Evolutionary conservation across 805 yeast genomes (phyloP), one percentile per base, ranked within the genome.

Genomic region (Maudiozyma bulderi): DNA sequence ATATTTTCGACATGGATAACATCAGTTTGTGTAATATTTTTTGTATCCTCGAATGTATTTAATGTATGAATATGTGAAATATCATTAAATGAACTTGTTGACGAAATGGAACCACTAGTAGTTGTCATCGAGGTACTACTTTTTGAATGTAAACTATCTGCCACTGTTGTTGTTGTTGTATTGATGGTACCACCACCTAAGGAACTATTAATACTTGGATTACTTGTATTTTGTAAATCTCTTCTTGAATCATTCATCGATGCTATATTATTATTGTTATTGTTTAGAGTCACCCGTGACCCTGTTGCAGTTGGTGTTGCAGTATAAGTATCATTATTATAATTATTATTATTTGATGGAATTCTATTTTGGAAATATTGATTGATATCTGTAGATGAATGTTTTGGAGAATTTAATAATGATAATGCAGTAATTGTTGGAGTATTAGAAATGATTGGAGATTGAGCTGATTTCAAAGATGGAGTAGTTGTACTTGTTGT

Each of bases 1-100:
- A 58, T 52, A 43, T 58, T 60, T 38, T 51, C 54, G 20, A 53
- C 44, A 46, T 53, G 54, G 3, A 45, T 30, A 26, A 43, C 34
- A 39, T 44, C 52, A 13, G 42, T 37, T 32, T 31, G 40, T 15
- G 39, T 28, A 7, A 32, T 28, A 20, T 28, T n/a, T n/a, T 45
- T 41, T 26, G 29, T 14, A 9, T 31, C 29, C 8, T 31, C 20
- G 13, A 40, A 13, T 6, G 43, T 13, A 15, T 39, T 45, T n/a
- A 29, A n/a, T 13, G 33, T 9, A 28, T 40, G 43, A 1, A 40
- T 40, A 5, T 40, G 33, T 13, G 32, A 28, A 10, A 29, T n/a
- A 40, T 40, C 43, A 28, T 26, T n/a, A 2, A 28, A 6, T 15
- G 13, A 11, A 8, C 42, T 39, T 15, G 40, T 40, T n/a, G 45